Evolutionary conservation across 345 rosid genomes (phyloP), one percentile per base, ranked within the genome.

Genomic region (Arabis alpina): DNA sequence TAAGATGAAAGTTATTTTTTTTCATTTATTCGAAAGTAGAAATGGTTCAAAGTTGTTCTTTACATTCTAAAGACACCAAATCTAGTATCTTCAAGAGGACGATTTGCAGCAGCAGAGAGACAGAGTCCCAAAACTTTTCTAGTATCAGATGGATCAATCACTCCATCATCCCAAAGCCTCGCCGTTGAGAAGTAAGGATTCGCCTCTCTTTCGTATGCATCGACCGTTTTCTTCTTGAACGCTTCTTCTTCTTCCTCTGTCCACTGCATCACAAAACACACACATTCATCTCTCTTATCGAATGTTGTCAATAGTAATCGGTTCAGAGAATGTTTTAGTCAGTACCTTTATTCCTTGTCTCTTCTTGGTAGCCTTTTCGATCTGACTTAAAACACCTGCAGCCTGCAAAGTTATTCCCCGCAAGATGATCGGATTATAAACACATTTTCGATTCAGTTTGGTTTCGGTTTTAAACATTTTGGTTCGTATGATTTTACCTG

Each of bases 131-230:
- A 72, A 43, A 89, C 66, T 71, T 83, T 91, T 67, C 97, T 80
- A 4, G 95, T 89, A 70, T 91, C 97, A 8, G 84, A 88, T n/a
- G 97, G 98, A 78, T 93, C 93, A 24, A 93, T 91, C 67, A 93
- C 81, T 51, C 98, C 97, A 24, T 93, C 97, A 49, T 89, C 98
- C 98, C 98, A 91, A 7, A 93, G 94, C 82, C 98, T 82, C 12
- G 94, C 92, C 4, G 98, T 86, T 16, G 94, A 93, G 81, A 82
- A 93, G 83, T 84, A 93, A 3, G 87, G 80, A 75, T 64, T 89
- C 11, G 94, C 97, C 79, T 93, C 94, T 78, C 73, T 83, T 80
- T 93, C 93, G 6, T 89, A 91, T 0, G 91, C 89, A 62, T 88
- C 96, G 51, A 83, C 83, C 1, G 92, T 91, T 62, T 86, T 89